Evolutionary conservation across 1,284 basidiomycete genomes (phyloP), one percentile per base, ranked within the genome.

Genomic region (Malassezia sp.): DNA sequence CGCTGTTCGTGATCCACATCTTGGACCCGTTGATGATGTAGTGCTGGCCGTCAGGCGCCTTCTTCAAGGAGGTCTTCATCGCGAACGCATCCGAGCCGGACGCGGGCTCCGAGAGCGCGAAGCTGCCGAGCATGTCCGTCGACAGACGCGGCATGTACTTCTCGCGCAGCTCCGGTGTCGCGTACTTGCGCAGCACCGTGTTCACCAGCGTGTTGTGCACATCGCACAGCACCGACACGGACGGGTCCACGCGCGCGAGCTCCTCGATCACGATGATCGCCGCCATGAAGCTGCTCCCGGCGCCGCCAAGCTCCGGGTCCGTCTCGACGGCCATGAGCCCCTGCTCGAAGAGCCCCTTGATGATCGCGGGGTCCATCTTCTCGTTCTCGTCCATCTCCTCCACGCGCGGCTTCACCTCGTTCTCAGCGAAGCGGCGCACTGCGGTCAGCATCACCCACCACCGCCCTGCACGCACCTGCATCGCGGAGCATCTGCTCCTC

Each of bases 1-100:
- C 81, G 6, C 87, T 89, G 76, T 97, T 99, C 37, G 93, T 96
- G 64, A 99, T 97, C 91, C 91, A 97, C 89, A 95, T 91, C 77
- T 99, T 99, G 57, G 84, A 85, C 28, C 91, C 91, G 63, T 90
- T 91, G 53, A 96, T 71, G 24, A 87, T 75, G 77, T 83, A 95
- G 34, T 49, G 47, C 59, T 73, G 73, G 41, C 75, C 74, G 58
- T 84, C 73, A 63, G 82, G 79, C 18, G 82, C 82, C 52, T 87
- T 84, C 71, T 85, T 86, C 72, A 78, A 83, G 27, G 89, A 87
- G 2, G 93, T 91, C 72, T 93, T 87, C 42, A 99, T 77, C 0
- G 89, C 89, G 68, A 99, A 99, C 0, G 91, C 91, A 69, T 99
- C 91, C 9, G 89, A 93, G 5, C 91, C 93, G 11, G 88, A 89